Evolutionary conservation across 2,329 filamentous ascomycete species (phyloP).

Genomic region (Trichoderma endophyticum): DNA sequence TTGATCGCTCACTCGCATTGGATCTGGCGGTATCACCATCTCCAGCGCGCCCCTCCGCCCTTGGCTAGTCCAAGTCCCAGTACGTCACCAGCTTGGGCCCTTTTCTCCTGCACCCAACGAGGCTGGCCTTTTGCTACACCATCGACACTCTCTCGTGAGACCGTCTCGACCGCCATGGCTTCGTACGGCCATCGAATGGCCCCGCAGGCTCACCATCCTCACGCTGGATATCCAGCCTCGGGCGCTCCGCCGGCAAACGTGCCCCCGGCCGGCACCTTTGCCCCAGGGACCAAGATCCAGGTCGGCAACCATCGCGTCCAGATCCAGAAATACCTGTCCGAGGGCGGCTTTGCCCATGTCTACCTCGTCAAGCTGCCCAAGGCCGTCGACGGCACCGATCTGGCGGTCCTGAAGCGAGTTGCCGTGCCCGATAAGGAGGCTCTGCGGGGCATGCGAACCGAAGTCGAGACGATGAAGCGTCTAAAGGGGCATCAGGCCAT

Average conservation of each 20-base stretch:
- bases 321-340: conserved; percentile 95
- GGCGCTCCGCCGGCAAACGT: conserved; percentile 38
- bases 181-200: conserved; percentile 36
- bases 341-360: conserved; percentile 97
- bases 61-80: not conserved
- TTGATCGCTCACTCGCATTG: not conserved
- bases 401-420: conserved; percentile 88
- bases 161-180: conserved; percentile 29
- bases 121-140: conserved; percentile 12
- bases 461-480: conserved; percentile 99
- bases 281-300: conserved; percentile 93
- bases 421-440: conserved; percentile 95
- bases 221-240: conserved; percentile 44
- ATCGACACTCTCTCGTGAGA: not conserved
- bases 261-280: conserved; percentile 79
- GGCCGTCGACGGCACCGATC: conserved; percentile 72
- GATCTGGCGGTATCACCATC: conserved; percentile 6
- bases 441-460: conserved; percentile 91
- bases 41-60: conserved; percentile 16
- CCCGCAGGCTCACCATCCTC: conserved; percentile 36
- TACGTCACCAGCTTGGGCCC: conserved; percentile 16
- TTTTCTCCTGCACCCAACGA: not conserved
- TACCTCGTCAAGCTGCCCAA: conserved; percentile 88
- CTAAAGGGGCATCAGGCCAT: conserved; percentile 94
- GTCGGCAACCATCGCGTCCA: conserved; percentile 89